phyloP scores from a whole-genome alignment of 768 basidiomycete genomes.

The Termitomyces sp. region DNA sequence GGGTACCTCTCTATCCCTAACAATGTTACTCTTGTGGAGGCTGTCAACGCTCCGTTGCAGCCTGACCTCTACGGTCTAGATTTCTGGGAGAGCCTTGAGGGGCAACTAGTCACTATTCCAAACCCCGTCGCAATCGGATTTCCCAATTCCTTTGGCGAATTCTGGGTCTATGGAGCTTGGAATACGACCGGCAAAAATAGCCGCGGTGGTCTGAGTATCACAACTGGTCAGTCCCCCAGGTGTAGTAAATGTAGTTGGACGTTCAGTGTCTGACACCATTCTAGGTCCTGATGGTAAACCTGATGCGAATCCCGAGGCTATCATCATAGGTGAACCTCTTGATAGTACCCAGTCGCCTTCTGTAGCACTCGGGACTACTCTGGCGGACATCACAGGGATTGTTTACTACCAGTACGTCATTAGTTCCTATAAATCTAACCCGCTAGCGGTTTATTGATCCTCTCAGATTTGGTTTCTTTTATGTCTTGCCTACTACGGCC shows the following conservation, averaged over 20 bases:
- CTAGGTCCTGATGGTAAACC: slow-evolving; percentile 45
- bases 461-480: slow-evolving; percentile 45
- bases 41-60: slow-evolving; percentile 39
- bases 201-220: slow-evolving; percentile 51
- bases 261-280: not conserved
- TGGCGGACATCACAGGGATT: slow-evolving; percentile 51
- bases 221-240: slow-evolving; percentile 29
- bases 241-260: not conserved
- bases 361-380: slow-evolving; percentile 37
- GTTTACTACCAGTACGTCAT: slow-evolving; percentile 45
- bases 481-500: slow-evolving; percentile 52
- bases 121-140: slow-evolving; percentile 43
- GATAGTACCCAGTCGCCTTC: slow-evolving; percentile 48
- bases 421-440: not conserved
- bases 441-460: not conserved
- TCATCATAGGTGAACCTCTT: slow-evolving; percentile 49
- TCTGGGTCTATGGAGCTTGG: slow-evolving; percentile 59
- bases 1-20: slow-evolving; percentile 53
- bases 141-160: slow-evolving; percentile 46
- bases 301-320: slow-evolving; percentile 52
- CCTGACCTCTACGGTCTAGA: slow-evolving; percentile 52
- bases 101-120: slow-evolving; percentile 49
- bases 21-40: slow-evolving; percentile 41
- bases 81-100: slow-evolving; percentile 62
- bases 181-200: slow-evolving; percentile 47